Evolutionary conservation across 2,329 filamentous ascomycete genomes (phyloP).

Genomic region (Arthrobotrys pseudoclavata): DNA sequence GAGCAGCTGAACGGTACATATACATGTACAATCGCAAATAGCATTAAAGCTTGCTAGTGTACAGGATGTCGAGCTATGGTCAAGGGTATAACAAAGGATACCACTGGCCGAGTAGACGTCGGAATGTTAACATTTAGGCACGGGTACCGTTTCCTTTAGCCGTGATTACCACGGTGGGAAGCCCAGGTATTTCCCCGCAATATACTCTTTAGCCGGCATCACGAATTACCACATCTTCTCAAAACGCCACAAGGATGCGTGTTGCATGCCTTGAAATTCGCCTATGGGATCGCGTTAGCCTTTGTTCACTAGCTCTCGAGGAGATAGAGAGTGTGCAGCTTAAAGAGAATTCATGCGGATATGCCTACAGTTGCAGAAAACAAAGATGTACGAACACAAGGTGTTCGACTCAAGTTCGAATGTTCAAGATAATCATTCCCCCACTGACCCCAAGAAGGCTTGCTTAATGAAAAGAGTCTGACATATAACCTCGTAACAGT

Average conservation of each 20-base stretch:
- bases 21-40: not conserved
- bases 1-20: not conserved
- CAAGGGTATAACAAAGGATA: constrained; percentile 12
- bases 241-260: constrained; percentile 23
- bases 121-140: constrained; percentile 55
- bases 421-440: no score
- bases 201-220: constrained; percentile 55
- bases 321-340: no score
- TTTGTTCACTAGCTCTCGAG: constrained; percentile 2
- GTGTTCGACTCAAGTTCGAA: not conserved
- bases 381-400: constrained; percentile 4
- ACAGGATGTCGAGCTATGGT: not conserved
- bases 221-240: constrained; percentile 27
- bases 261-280: constrained; percentile 33
- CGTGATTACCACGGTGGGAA: constrained; percentile 12
- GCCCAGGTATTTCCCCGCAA: constrained; percentile 49
- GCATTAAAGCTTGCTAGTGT: not conserved
- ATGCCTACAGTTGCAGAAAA: not conserved
- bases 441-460: not conserved
- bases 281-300: not conserved
- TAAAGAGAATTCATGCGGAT: not conserved
- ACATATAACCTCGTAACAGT: not conserved
- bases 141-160: constrained; percentile 49
- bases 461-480: not conserved
- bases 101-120: not conserved